A percentile compares a stretch with the other conserved stretches of the same genome.
Evolutionary conservation across 2,329 filamentous ascomycete genomes (phyloP).

Genomic region (Microsporum audouinii): DNA sequence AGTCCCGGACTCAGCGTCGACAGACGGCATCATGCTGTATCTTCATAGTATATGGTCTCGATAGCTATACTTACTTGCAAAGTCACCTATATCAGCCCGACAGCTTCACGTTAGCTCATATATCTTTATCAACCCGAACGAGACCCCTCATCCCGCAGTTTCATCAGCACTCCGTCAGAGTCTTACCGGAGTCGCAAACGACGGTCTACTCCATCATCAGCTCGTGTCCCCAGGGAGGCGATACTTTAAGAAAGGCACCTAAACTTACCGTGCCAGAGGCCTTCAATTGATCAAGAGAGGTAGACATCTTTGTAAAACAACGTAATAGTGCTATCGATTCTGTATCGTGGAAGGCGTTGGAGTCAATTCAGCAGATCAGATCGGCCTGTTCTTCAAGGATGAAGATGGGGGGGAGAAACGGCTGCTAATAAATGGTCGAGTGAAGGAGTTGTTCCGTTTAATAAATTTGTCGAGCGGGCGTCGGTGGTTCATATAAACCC

Average conservation of each 20-base stretch:
- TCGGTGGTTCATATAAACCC: not conserved
- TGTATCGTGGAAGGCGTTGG: not conserved
- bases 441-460: not conserved
- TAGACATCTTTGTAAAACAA: slow-evolving; percentile 52
- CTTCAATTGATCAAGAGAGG: slow-evolving; percentile 94
- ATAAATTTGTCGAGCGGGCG: not conserved
- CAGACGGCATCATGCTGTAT: not conserved
- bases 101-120: not conserved
- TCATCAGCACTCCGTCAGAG: slow-evolving; percentile 12
- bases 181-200: slow-evolving; percentile 88
- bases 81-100: slow-evolving; percentile 49
- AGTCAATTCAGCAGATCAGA: not conserved
- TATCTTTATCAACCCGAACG: not conserved
- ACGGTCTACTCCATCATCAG: slow-evolving; percentile 55
- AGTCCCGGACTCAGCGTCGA: slow-evolving; percentile 19
- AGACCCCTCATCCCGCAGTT: slow-evolving; percentile 11
- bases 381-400: not conserved
- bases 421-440: not conserved
- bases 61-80: slow-evolving; percentile 52
- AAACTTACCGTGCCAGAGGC: slow-evolving; percentile 81
- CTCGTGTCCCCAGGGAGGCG: not conserved
- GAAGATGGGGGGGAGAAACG: not conserved
- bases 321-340: not conserved
- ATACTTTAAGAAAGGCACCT: slow-evolving; percentile 15
- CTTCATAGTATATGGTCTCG: not conserved